Conservation (phyloP, 2,329 filamentous ascomycete species). For the Nemania abortiva region DNA sequence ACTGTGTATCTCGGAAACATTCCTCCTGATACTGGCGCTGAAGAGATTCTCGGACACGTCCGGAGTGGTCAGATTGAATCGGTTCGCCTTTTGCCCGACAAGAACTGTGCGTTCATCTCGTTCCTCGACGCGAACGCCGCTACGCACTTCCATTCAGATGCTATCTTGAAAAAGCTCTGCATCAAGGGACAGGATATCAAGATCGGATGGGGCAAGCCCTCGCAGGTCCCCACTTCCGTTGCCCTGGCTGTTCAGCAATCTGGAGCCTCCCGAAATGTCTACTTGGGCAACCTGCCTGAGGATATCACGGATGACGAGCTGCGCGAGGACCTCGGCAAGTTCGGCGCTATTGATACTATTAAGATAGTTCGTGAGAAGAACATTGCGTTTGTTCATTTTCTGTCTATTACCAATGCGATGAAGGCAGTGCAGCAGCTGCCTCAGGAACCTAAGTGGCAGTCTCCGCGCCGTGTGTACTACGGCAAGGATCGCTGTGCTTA, state of each 20-base stretch:
- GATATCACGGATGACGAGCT: slow-evolving; percentile 92
- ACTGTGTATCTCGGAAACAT: slow-evolving; percentile 99
- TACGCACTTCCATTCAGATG: slow-evolving; percentile 99
- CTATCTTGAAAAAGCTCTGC: slow-evolving; percentile 98
- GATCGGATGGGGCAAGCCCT: slow-evolving; percentile 99
- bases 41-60: slow-evolving; percentile 96
- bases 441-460: slow-evolving; percentile 96
- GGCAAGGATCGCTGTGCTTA: slow-evolving; percentile 99
- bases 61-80: slow-evolving; percentile 98
- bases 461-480: slow-evolving; percentile 95
- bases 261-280: slow-evolving; percentile 95
- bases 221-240: slow-evolving; percentile 96
- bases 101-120: slow-evolving; percentile 99
- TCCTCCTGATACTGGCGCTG: slow-evolving; percentile 94
- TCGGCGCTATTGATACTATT: slow-evolving; percentile 94
- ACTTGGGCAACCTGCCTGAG: slow-evolving; percentile 91
- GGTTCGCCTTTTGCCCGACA: slow-evolving; percentile 95
- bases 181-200: slow-evolving; percentile 99
- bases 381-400: slow-evolving; percentile 97
- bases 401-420: slow-evolving; percentile 96
- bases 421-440: slow-evolving; percentile 97
- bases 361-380: slow-evolving; percentile 98
- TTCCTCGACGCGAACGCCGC: slow-evolving; percentile 98
- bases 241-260: slow-evolving; percentile 98
- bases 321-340: slow-evolving; percentile 94